Percentiles rank a stretch among this genome's conserved stretches.
phyloP scores from a whole-genome alignment of 2,329 filamentous ascomycete species.

The Phaeosphaeriaceae sp. region DNA sequence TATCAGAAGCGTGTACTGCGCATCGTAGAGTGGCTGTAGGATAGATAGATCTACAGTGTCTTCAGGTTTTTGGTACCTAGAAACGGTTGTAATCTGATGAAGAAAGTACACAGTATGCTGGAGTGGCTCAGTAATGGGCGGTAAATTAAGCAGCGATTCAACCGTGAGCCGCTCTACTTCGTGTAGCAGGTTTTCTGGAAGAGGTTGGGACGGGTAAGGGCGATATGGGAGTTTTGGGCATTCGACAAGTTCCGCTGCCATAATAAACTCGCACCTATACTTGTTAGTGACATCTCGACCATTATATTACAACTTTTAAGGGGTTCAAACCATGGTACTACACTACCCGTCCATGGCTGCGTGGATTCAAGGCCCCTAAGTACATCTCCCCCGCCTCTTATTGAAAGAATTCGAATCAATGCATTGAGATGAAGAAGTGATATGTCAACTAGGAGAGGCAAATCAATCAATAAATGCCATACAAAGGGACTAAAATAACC shows the following conservation, averaged over 20 bases:
- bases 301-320: not conserved
- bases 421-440: constrained; percentile 27
- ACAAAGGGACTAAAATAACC: too few species aligned
- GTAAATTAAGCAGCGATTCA: constrained; percentile 16
- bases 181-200: constrained; percentile 11
- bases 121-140: constrained; percentile 13
- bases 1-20: constrained; percentile 16
- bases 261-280: constrained; percentile 29
- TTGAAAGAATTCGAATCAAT: constrained; percentile 17
- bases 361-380: constrained; percentile 14
- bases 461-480: too few species aligned
- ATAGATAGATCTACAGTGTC: constrained; percentile 18
- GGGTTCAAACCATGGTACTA: constrained; percentile 23
- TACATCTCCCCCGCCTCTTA: constrained; percentile 25
- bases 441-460: constrained; percentile 5
- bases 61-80: constrained; percentile 2
- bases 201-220: not conserved
- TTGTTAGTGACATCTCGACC: not conserved
- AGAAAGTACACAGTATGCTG: constrained; percentile 17
- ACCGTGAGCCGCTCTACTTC: constrained; percentile 15
- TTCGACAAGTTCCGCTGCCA: constrained; percentile 22
- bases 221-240: constrained; percentile 20
- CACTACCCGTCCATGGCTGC: constrained; percentile 20
- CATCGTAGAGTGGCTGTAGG: constrained; percentile 24
- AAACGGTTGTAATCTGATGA: constrained; percentile 18